A percentile compares a stretch with the other conserved stretches of the same genome.
phyloP scores from a whole-genome alignment of 2,329 filamentous ascomycete genomes.

The Colletotrichum sp. region DNA sequence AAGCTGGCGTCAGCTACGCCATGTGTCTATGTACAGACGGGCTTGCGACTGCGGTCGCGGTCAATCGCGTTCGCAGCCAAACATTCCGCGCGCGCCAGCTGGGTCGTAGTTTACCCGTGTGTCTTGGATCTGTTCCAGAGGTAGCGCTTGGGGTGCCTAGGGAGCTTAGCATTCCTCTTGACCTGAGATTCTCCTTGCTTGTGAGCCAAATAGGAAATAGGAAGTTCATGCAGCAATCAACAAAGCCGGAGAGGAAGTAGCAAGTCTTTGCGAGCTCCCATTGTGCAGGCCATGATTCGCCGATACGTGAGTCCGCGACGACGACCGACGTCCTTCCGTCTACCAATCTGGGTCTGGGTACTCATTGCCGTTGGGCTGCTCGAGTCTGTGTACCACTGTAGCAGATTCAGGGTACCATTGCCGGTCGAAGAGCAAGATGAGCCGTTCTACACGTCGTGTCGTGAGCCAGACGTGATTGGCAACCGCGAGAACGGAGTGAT shows the following conservation, averaged over 20 bases:
- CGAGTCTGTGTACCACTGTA: neutral
- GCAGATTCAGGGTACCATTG: neutral
- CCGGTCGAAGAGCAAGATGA: slow-evolving; percentile 1
- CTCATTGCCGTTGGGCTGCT: slow-evolving; percentile 1
- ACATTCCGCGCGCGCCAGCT: neutral
- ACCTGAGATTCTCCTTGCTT: neutral
- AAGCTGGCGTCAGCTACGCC: neutral
- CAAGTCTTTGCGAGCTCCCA: neutral
- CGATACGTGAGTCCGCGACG: slow-evolving; percentile 8
- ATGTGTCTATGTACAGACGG: neutral
- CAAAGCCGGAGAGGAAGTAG: neutral
- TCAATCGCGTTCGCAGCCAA: neutral
- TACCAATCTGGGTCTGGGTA: slow-evolving; percentile 1
- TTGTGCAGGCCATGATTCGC: neutral
- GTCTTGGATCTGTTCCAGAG: neutral
- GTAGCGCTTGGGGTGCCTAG: neutral
- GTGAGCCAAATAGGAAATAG: neutral
- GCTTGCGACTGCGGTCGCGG: neutral
- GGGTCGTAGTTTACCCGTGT: neutral
- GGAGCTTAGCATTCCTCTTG: neutral
- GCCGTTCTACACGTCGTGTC: slow-evolving; percentile 13
- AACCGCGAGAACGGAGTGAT: slow-evolving; percentile 47
- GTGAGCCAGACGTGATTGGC: neutral
- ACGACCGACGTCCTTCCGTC: neutral
- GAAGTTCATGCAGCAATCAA: neutral